Base-by-base conservation (phyloP, 768 basidiomycete genomes). In the Leccinum longicurvipes region DNA sequence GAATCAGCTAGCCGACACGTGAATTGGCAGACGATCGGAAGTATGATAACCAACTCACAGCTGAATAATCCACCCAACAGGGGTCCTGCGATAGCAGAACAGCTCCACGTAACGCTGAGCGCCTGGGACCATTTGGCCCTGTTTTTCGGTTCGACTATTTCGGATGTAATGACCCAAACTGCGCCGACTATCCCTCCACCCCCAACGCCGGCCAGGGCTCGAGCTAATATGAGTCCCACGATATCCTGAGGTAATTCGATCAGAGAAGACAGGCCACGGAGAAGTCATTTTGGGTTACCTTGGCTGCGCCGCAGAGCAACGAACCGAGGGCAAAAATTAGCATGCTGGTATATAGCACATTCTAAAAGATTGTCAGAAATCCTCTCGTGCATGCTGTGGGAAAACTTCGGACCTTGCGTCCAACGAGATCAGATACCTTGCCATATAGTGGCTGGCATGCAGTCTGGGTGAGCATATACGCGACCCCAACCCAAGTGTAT, bases 51-150 rank as follows among this genome's bases (percentile, higher is more conserved):
- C 17, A 25, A 74, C 83, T 70, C 58, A 89, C 87, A 76, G 66
- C 90, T 91, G 73, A 93, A 93, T 54, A 86, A 63, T 28, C 91
- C 91, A 32, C 91, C 91, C n/a, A 93, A 74, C 15, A 93, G 71
- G 21, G 91, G 91, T 6, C 91, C 91, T 47, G 90, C 89, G 58
- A 92, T 70, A 31, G 91, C 91, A 42, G 91, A 93, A 67, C 87
- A 89, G 57, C 86, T 85, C 91, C 91, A 93, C 34, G 91, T 93
- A 52, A 91, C 69, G 60, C 90, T 91, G 29, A 92, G 78, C 19
- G 89, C 89, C 69, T 89, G 88, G 11, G 88, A 90, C 91, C 89
- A 93, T 68, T 84, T 89, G 48, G 89, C 86, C 55, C 89, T 82
- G 56, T 79, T 74, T 57, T 74, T 77, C 27, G 83, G 78, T 68